Evolutionary conservation across 148 eudicot genomes (phyloP).

Genomic region (Tetragonia tetragonoides): DNA sequence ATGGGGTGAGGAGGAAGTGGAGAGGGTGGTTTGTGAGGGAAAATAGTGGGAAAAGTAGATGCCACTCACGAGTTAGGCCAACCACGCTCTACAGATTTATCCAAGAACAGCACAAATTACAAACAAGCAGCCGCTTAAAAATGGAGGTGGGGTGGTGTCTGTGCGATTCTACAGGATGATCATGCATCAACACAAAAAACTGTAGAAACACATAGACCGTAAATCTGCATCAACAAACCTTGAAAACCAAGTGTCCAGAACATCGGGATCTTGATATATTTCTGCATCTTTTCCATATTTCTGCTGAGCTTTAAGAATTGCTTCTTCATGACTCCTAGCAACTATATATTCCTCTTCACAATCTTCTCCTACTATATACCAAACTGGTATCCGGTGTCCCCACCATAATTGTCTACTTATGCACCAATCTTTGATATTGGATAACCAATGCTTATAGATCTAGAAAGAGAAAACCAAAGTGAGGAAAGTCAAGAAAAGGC

Average conservation of each 20-base stretch:
- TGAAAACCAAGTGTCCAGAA: slow-evolving; percentile 99
- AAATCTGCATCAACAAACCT: slow-evolving; percentile 45
- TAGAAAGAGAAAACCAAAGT: slow-evolving; percentile 26
- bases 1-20: too few relatives aligned
- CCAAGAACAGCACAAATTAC: too few relatives aligned
- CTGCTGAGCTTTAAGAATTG: slow-evolving; percentile 67
- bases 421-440: slow-evolving; percentile 98
- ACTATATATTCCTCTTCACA: slow-evolving; percentile 89
- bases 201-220: neutral
- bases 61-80: too few relatives aligned
- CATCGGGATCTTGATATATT: slow-evolving; percentile 98
- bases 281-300: slow-evolving; percentile 78
- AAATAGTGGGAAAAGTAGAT: too few relatives aligned
- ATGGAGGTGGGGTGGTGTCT: neutral
- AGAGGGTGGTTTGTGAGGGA: too few relatives aligned
- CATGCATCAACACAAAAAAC: too few relatives aligned
- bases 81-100: too few relatives aligned
- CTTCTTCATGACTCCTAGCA: slow-evolving; percentile 79
- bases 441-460: slow-evolving; percentile 97
- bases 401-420: slow-evolving; percentile 98
- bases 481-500: slow-evolving; percentile 18
- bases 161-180: neutral
- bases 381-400: slow-evolving; percentile 99
- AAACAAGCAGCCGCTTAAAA: too few relatives aligned
- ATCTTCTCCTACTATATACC: slow-evolving; percentile 91